phyloP scores from a whole-genome alignment of 345 rosid species.

The Anacardium occidentale region DNA sequence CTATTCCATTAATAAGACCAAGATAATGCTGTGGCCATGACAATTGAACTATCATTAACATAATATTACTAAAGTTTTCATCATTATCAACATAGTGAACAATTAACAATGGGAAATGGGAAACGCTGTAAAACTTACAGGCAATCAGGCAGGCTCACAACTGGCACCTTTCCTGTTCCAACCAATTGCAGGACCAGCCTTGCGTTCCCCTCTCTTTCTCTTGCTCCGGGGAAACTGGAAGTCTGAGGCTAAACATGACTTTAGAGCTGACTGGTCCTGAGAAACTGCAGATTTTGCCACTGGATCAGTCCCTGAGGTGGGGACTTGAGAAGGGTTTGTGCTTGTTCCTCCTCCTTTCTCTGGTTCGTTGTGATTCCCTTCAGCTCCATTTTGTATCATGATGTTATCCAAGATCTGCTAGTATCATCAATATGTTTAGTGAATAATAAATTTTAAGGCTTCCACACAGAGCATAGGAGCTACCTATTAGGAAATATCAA shows the following conservation, averaged over 20 bases:
- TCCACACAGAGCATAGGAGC: not conserved
- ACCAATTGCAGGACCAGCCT: slow-evolving; percentile 55
- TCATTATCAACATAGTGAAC: slow-evolving; percentile 13
- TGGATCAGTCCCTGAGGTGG: slow-evolving; percentile 37
- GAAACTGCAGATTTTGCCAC: slow-evolving; percentile 20
- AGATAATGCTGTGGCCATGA: not conserved
- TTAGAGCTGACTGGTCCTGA: slow-evolving; percentile 47
- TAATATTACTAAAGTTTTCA: not conserved
- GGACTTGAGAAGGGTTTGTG: slow-evolving; percentile 33
- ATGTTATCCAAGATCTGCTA: slow-evolving; percentile 59
- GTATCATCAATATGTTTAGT: not conserved
- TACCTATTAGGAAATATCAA: too few relatives aligned
- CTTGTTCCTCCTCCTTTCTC: slow-evolving; percentile 60
- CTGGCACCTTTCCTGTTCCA: slow-evolving; percentile 69
- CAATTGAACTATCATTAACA: not conserved
- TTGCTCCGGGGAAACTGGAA: slow-evolving; percentile 69
- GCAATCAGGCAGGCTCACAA: slow-evolving; percentile 54
- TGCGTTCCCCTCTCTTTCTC: slow-evolving; percentile 85
- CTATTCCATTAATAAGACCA: slow-evolving; percentile 1
- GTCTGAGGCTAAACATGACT: slow-evolving; percentile 72
- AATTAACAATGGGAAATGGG: not conserved
- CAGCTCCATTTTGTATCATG: slow-evolving; percentile 48
- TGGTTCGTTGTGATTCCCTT: slow-evolving; percentile 41
- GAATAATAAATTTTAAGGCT: slow-evolving; percentile 8
- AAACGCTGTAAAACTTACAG: slow-evolving; percentile 33